Evolutionary conservation across 176 grass and related monocot genomes (phyloP), one percentile per base, ranked within the genome.

Genomic region (Stipa capillata): DNA sequence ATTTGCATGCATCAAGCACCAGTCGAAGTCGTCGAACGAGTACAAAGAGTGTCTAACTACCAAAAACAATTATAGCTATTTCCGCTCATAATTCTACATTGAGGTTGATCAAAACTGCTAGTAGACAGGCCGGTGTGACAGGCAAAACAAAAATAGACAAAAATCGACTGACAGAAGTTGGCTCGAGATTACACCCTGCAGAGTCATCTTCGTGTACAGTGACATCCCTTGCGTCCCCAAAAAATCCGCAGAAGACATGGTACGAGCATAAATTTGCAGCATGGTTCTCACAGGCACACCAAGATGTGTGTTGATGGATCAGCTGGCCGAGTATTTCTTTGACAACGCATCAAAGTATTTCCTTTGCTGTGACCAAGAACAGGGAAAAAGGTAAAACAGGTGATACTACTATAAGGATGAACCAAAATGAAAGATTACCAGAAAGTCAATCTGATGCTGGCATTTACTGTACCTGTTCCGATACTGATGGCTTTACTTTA

Each of bases 401-500:
- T 9, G 28, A 17, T 18, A 31, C 24, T 61, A 86, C 12, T 11
- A 24, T 40, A 39, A 11, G 11, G 40, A 35, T 3, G 20, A 70
- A 62, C 60, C 12, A 56, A 16, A 62, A 34, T 3, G 37, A 44
- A 55, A 32, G 29, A 36, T 13, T 21, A 78, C 11, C 42, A 13
- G 37, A 35, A 72, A 20, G 35, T 25, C 4, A n/a, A 17, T 14
- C 4, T 60, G 14, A 70, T 23, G 21, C 8, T 7, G 4, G 23
- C 45, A 62, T 4, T 42, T 15, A 37, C 15, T 3, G 45, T 89
- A 94, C 95, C 92, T 92, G 89, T 49, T 87, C 88, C 5, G 92
- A 87, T 37, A 98, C 92, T 7, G 90, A 98, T 66, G 87, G 92
- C 28, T 84, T 85, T 42, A 98, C 66, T 85, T 89, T 89, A 0